Evolutionary conservation across 352 stramenopile species (phyloP).

Genomic region (Pythium chondricola): DNA sequence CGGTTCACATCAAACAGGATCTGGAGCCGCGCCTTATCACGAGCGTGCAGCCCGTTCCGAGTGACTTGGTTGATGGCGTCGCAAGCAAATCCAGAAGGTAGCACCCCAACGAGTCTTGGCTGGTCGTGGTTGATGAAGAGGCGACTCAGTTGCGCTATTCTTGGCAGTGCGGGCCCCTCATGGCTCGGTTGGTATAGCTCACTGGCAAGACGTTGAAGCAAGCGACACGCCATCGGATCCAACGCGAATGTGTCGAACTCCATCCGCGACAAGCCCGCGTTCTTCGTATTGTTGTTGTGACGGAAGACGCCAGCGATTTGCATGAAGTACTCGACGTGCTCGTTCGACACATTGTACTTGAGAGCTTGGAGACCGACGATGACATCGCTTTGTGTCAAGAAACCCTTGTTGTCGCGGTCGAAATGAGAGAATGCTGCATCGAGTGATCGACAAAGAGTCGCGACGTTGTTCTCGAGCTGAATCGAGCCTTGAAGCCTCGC

Average conservation of each 20-base stretch:
- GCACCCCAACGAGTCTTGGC: no score
- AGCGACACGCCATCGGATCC: constrained; percentile 31
- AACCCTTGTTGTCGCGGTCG: constrained; percentile 44
- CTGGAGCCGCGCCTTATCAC: constrained; percentile 35
- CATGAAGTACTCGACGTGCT: constrained; percentile 36
- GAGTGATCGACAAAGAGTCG: constrained; percentile 13
- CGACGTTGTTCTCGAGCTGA: background rate
- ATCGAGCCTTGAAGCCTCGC: constrained; percentile 15
- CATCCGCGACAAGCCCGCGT: constrained; percentile 42
- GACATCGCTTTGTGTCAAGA: constrained; percentile 33
- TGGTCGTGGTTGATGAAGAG: constrained; percentile 25
- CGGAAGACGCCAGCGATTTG: constrained; percentile 35
- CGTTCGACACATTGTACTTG: constrained; percentile 28
- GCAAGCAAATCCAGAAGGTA: constrained; percentile 26
- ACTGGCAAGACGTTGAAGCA: constrained; percentile 33
- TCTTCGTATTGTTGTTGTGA: constrained; percentile 22
- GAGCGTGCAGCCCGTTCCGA: constrained; percentile 16
- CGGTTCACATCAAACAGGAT: constrained; percentile 71
- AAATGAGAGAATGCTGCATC: constrained; percentile 62
- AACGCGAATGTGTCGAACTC: constrained; percentile 80
- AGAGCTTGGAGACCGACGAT: constrained; percentile 32
- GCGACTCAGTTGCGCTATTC: constrained; percentile 44
- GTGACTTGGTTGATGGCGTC: constrained; percentile 29
- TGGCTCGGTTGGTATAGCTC: constrained; percentile 11
- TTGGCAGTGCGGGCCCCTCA: constrained; percentile 19